Conservation (phyloP, 164 flowering plant species). For the Aristolochia fimbriata region DNA sequence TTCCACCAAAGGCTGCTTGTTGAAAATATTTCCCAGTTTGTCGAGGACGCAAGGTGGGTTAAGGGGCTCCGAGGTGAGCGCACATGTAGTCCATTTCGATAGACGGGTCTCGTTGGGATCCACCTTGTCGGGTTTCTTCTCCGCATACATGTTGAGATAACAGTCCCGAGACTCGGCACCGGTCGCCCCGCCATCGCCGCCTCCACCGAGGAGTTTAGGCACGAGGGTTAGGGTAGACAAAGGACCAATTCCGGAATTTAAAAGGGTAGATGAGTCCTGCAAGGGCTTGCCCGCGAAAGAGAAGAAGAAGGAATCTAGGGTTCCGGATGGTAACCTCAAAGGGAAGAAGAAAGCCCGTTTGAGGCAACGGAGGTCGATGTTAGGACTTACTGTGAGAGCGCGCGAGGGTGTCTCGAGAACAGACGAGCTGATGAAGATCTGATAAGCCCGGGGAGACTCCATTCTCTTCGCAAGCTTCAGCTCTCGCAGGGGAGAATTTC, state of each 20-base stretch:
- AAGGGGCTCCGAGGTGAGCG: conserved; percentile 68
- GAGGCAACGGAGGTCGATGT: not conserved
- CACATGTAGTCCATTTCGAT: conserved; percentile 69
- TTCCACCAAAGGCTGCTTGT: conserved; percentile 76
- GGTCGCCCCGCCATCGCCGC: conserved; percentile 95
- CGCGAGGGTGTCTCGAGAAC: not conserved
- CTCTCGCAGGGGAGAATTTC: too few relatives aligned
- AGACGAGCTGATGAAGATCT: not conserved
- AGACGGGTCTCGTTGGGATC: conserved; percentile 84
- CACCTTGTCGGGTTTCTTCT: conserved; percentile 82
- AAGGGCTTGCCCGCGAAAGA: not conserved
- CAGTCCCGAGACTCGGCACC: conserved; percentile 97
- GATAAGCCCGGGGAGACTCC: not conserved
- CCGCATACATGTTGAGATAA: conserved; percentile 91
- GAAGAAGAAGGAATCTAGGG: conserved; percentile 4
- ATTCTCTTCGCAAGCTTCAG: not conserved
- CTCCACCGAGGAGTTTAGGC: conserved; percentile 54
- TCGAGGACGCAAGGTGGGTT: conserved; percentile 74
- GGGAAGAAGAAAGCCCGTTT: not conserved
- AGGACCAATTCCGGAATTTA: not conserved
- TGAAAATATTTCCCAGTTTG: conserved; percentile 68
- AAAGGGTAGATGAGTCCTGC: not conserved
- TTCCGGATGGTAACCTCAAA: not conserved
- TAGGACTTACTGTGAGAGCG: not conserved
- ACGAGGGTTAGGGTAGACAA: conserved; percentile 37